These are phyloP conservation scores for Aspergillus cavernicola DNA, from an alignment of 495 filamentous ascomycete genomes.

Conservation along the genomic window DNA sequence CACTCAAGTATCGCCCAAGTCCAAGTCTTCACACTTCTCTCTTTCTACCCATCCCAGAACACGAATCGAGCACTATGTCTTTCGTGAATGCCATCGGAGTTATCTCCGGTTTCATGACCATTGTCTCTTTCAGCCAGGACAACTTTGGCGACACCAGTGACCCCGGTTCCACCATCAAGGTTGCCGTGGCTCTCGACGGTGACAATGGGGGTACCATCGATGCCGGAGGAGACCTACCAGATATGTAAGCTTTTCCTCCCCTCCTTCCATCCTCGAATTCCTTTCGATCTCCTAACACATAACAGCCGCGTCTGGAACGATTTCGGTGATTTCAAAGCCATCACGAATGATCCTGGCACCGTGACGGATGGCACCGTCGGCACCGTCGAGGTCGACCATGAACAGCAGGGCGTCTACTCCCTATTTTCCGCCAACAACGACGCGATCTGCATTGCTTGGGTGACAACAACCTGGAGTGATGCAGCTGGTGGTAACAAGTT, in stretches of 20 bases:
- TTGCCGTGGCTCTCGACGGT: conserved; percentile 9
- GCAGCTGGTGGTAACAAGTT: conserved; percentile 9
- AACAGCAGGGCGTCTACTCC: conserved; percentile 13
- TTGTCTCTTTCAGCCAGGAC: conserved; percentile 5
- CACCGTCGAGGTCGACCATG: conserved; percentile 7
- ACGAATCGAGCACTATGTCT: too few relatives aligned
- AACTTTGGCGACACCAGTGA: conserved; percentile 1
- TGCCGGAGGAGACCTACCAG: conserved; percentile 13
- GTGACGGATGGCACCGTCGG: conserved; percentile 5
- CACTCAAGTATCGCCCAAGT: too few relatives aligned
- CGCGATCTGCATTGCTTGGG: conserved; percentile 16
- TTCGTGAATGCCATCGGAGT: conserved; percentile 14
- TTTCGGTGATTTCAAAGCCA: conserved; percentile 6
- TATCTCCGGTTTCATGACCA: conserved; percentile 12
- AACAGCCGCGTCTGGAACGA: conserved; percentile 15
- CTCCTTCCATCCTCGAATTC: neutral
- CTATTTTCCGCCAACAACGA: conserved; percentile 18
- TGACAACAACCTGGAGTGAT: conserved; percentile 14
- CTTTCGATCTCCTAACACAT: too few relatives aligned
- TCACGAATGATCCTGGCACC: conserved; percentile 8
- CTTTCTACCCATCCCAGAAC: too few relatives aligned
- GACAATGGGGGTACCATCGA: neutral
- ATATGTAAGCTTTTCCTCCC: conserved; percentile 3
- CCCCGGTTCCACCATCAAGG: conserved; percentile 12
- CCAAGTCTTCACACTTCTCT: too few relatives aligned